Conservation (phyloP, 1,284 basidiomycete species). For the Pseudozyma thailandica region DNA sequence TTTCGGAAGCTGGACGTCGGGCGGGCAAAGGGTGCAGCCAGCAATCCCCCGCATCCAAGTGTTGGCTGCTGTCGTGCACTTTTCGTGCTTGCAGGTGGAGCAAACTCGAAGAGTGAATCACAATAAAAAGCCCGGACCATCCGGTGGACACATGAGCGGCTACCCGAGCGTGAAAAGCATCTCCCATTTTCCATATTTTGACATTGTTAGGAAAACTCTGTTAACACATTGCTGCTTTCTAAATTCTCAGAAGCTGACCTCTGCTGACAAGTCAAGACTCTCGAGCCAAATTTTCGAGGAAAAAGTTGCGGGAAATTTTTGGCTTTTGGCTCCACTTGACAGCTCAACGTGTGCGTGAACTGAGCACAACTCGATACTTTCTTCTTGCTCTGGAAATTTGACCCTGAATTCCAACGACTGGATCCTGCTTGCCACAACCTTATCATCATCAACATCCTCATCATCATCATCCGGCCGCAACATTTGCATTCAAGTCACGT, state of each 20-base stretch:
- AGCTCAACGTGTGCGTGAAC: not conserved
- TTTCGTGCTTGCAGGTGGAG: constrained; percentile 5
- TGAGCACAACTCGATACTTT: constrained; percentile 7
- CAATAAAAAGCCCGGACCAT: constrained; percentile 43
- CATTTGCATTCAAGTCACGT: too few relatives aligned
- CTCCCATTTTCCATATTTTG: too few relatives aligned
- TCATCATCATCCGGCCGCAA: too few relatives aligned
- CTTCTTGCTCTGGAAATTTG: not conserved
- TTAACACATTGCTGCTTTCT: not conserved
- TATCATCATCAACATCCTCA: too few relatives aligned
- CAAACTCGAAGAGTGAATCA: constrained; percentile 8
- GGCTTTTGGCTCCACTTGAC: constrained; percentile 10
- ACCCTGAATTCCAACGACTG: too few relatives aligned
- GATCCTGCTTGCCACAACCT: too few relatives aligned
- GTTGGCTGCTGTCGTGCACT: not conserved
- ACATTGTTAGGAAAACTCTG: not conserved
- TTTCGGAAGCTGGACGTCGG: too few relatives aligned
- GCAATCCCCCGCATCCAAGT: not conserved
- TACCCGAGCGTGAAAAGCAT: constrained; percentile 46
- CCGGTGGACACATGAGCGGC: constrained; percentile 11
- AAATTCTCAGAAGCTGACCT: constrained; percentile 15
- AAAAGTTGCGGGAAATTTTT: constrained; percentile 15
- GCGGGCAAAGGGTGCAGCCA: too few relatives aligned
- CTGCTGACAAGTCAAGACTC: constrained; percentile 22
- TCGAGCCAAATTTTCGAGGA: constrained; percentile 29